Evolutionary conservation across 1,284 basidiomycete genomes (phyloP).

Genomic region (Malassezia slooffiae): DNA sequence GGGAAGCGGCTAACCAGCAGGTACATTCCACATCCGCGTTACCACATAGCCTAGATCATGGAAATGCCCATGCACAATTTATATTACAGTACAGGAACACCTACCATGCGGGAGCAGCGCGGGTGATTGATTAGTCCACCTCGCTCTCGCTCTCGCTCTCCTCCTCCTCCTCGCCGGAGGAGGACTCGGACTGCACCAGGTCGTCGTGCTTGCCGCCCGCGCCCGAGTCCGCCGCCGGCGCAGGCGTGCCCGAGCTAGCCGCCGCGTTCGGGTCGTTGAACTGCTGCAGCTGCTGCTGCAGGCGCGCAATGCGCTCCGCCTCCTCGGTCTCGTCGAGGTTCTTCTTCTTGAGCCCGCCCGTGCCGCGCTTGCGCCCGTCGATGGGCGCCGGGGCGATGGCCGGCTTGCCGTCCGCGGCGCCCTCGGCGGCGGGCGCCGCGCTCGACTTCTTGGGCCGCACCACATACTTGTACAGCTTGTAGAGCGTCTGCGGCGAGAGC

Average conservation of each 20-base stretch:
- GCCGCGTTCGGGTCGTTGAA: conserved; percentile 32
- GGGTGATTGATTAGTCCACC: conserved; percentile 16
- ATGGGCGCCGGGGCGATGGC: conserved; percentile 23
- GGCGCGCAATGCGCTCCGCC: conserved; percentile 37
- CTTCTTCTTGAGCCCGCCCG: conserved; percentile 45
- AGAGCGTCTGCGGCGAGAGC: conserved; percentile 39
- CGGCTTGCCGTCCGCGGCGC: conserved; percentile 18
- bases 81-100: too few species aligned
- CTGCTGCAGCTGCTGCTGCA: conserved; percentile 42
- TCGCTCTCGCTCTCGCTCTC: conserved; percentile 26
- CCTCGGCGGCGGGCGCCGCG: conserved; percentile 2
- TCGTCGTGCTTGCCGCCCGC: conserved; percentile 38
- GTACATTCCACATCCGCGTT: too few species aligned
- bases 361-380: conserved; percentile 42
- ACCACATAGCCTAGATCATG: too few species aligned
- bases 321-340: conserved; percentile 44
- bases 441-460: conserved; percentile 38
- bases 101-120: too few species aligned
- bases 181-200: conserved; percentile 38
- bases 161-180: conserved; percentile 24
- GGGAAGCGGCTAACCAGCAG: too few species aligned
- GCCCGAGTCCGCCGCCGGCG: conserved; percentile 1
- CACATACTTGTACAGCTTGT: conserved; percentile 45
- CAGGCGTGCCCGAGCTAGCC: not conserved
- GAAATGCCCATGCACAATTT: too few species aligned